Evolutionary conservation across 106 monocot genomes (phyloP).

Genomic region (Gastrodia elata): DNA sequence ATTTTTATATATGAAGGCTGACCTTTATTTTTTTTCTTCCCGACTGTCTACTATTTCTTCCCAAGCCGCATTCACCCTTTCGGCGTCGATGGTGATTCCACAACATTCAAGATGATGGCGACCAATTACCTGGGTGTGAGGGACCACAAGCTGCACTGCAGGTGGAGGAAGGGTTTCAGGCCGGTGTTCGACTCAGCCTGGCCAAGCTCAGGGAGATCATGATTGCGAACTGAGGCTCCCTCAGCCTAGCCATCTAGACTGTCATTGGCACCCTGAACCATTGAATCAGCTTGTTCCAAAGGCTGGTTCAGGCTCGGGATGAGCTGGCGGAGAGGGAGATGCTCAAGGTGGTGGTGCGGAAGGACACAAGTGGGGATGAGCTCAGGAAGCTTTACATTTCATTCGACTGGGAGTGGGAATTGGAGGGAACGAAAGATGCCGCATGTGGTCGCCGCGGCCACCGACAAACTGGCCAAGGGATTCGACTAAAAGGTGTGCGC

Average conservation of each 20-base stretch:
- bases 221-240: conserved; percentile 39
- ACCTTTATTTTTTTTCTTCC: too few species aligned
- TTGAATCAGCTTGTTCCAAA: not conserved
- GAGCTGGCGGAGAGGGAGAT: not conserved
- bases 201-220: conserved; percentile 56
- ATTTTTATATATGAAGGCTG: too few species aligned
- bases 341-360: conserved; percentile 25
- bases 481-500: not conserved
- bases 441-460: conserved; percentile 12
- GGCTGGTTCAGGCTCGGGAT: conserved; percentile 17
- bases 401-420: conserved; percentile 34
- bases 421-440: conserved; percentile 26
- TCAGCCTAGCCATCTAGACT: conserved; percentile 40
- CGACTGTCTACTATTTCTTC: too few species aligned
- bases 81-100: too few species aligned
- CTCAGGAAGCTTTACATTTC: conserved; percentile 55
- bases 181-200: conserved; percentile 28
- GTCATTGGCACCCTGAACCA: conserved; percentile 30
- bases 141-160: conserved; percentile 46
- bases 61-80: too few species aligned
- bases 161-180: conserved; percentile 47
- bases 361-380: conserved; percentile 37
- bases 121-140: conserved; percentile 46
- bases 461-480: too few species aligned
- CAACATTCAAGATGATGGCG: conserved; percentile 45